A percentile compares a stretch with the other conserved stretches of the same genome.
phyloP scores from a whole-genome alignment of 2,329 filamentous ascomycete genomes.

The Calonectria pteridis region DNA sequence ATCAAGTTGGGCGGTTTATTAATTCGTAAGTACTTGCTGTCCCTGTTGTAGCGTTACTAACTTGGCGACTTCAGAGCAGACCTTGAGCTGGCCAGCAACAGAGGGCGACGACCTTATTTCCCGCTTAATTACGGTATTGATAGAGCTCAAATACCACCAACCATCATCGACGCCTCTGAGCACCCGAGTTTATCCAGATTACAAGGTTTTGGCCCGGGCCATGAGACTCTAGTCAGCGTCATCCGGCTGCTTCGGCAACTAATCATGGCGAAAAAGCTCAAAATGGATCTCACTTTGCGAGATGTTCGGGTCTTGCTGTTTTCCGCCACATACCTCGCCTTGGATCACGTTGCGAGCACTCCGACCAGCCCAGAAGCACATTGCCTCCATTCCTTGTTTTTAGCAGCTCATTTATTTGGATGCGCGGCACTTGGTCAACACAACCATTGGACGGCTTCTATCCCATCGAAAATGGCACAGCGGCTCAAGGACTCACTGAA shows the following conservation, averaged over 20 bases:
- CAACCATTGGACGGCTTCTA: background rate
- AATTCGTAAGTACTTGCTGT: conserved; percentile 1
- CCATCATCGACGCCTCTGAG: background rate
- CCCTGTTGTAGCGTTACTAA: background rate
- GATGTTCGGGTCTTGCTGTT: conserved; percentile 5
- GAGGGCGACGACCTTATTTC: background rate
- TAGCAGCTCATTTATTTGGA: background rate
- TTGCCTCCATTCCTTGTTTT: background rate
- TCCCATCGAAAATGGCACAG: background rate
- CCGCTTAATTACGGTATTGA: conserved; percentile 1
- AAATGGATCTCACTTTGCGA: conserved; percentile 12
- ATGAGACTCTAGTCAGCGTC: background rate
- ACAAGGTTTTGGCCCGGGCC: background rate
- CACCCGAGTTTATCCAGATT: background rate
- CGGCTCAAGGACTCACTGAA: background rate
- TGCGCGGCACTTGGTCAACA: background rate
- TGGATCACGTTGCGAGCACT: background rate
- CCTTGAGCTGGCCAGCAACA: conserved; percentile 7
- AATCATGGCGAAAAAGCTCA: conserved; percentile 1
- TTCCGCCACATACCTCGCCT: background rate
- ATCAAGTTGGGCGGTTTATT: conserved; percentile 15
- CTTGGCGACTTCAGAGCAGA: background rate
- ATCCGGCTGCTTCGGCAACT: background rate
- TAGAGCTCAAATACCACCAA: background rate
- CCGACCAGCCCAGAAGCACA: background rate